These are phyloP conservation scores for Middelhovenomyces tepae DNA, from an alignment of 805 yeast genomes.

Conservation along the genomic window DNA sequence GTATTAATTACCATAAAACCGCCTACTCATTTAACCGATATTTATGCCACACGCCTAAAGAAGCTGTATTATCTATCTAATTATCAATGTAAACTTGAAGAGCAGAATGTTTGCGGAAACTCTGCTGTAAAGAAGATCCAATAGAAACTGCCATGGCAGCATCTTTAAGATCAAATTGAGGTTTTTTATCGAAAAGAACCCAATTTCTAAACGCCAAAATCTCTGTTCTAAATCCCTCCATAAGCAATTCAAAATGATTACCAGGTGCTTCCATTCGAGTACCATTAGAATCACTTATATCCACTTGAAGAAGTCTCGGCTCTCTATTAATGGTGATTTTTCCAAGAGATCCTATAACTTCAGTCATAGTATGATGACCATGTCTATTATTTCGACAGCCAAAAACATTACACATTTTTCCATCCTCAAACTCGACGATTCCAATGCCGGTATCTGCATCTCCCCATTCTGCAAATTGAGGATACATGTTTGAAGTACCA, in stretches of 20 bases:
- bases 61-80: too few species aligned
- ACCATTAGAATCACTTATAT: conserved; percentile 12
- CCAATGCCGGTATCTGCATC: conserved; percentile 19
- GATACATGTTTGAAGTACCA: conserved; percentile 16
- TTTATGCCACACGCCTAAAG: too few species aligned
- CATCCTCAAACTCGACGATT: conserved; percentile 14
- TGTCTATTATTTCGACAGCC: conserved; percentile 17
- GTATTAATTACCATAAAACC: too few species aligned
- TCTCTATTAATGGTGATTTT: conserved; percentile 14
- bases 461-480: conserved; percentile 16
- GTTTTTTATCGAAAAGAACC: conserved; percentile 9
- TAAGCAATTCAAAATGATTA: conserved; percentile 11
- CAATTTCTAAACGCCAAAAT: conserved; percentile 14
- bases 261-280: conserved; percentile 12
- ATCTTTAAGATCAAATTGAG: conserved; percentile 14
- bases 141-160: conserved; percentile 18
- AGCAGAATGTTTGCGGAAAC: too few species aligned
- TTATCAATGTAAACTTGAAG: too few species aligned
- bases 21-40: too few species aligned
- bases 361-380: conserved; percentile 18
- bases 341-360: conserved; percentile 19
- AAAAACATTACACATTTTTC: conserved; percentile 11
- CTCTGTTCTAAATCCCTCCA: conserved; percentile 11
- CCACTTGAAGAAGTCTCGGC: conserved; percentile 10
- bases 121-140: conserved; percentile 11